These are phyloP conservation scores for Neopestalotiopsis sp. DNA, from an alignment of 2,329 filamentous ascomycete species.

Conservation along the genomic window DNA sequence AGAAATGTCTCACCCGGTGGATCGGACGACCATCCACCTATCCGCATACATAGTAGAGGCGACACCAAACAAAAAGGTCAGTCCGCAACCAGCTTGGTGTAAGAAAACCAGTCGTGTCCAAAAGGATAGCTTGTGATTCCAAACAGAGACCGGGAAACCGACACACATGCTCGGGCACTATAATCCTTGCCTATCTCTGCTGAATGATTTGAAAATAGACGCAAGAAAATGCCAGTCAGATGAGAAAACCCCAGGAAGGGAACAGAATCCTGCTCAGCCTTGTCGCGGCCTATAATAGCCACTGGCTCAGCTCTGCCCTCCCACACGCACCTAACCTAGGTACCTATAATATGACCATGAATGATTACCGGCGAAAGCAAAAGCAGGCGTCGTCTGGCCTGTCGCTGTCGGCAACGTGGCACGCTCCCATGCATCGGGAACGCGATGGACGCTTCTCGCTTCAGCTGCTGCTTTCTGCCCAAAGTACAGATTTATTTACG, in stretches of 20 bases:
- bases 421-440: conserved; percentile 14
- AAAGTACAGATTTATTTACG: neutral
- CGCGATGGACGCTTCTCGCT: conserved; percentile 6
- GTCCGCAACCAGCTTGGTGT: neutral
- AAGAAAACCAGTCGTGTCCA: neutral
- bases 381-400: neutral
- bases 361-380: too few relatives aligned
- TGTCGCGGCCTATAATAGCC: neutral
- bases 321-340: neutral
- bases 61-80: neutral
- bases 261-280: conserved; percentile 12
- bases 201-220: conserved; percentile 12
- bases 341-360: neutral
- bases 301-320: neutral
- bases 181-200: neutral
- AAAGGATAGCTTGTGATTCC: neutral
- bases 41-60: neutral
- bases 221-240: conserved; percentile 7
- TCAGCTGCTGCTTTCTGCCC: neutral
- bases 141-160: neutral
- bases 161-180: neutral
- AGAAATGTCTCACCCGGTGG: conserved; percentile 5
- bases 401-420: conserved; percentile 14
- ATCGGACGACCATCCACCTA: neutral
- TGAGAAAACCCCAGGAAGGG: neutral